Conservation (phyloP, 1,284 basidiomycete genomes). For the Cutaneotrichosporon sp. region DNA sequence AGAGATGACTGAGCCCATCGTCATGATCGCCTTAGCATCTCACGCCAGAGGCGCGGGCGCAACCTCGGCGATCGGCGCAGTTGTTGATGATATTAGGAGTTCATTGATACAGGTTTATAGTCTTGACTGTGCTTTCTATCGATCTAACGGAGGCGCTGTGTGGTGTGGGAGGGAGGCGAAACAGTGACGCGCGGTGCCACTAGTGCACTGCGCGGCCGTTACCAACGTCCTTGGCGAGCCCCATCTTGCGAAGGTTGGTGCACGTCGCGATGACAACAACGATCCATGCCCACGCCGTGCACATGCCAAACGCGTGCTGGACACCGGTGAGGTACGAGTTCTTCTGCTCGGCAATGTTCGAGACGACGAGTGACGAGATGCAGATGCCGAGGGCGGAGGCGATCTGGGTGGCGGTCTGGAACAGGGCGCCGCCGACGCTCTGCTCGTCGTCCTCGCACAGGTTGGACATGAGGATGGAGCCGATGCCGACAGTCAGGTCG, state of each 20-base stretch:
- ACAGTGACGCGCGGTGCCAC: neutral
- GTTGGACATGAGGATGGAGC: constrained; percentile 42
- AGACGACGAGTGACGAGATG: constrained; percentile 26
- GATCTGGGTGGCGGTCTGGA: constrained; percentile 38
- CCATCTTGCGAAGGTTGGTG: constrained; percentile 22
- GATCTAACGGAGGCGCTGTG: too few relatives aligned
- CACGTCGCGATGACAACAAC: constrained; percentile 18
- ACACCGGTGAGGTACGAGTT: constrained; percentile 27
- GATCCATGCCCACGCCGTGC: constrained; percentile 27
- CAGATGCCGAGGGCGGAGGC: constrained; percentile 36
- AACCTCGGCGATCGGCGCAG: too few relatives aligned
- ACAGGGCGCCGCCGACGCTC: constrained; percentile 38
- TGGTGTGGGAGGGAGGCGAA: too few relatives aligned
- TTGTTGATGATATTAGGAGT: neutral
- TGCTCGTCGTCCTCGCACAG: constrained; percentile 38
- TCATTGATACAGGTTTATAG: neutral
- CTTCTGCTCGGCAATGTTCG: constrained; percentile 16
- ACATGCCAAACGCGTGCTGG: constrained; percentile 31
- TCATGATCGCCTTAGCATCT: neutral
- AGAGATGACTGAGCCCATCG: too few relatives aligned
- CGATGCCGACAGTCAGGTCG: constrained; percentile 39
- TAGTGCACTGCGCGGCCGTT: constrained; percentile 10
- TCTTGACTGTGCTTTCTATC: neutral
- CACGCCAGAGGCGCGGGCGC: too few relatives aligned
- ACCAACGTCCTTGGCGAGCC: constrained; percentile 21